Base-by-base conservation (phyloP, 1,284 basidiomycete species). In the Peniophora sp. region DNA sequence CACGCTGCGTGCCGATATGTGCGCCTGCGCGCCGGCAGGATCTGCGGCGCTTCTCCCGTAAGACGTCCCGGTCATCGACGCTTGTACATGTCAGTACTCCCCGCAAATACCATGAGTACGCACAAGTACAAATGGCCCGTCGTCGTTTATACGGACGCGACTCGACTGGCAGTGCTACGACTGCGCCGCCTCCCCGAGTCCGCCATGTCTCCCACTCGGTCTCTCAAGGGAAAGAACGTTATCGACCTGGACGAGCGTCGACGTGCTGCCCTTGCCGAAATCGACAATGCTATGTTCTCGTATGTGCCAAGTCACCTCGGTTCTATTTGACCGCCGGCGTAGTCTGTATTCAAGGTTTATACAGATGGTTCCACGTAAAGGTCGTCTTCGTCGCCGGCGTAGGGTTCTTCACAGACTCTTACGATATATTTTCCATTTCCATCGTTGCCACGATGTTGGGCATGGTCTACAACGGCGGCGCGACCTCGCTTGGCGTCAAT, bases 361-460 rank as follows among this genome's bases (percentile, higher is more conserved):
- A 9, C 20, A 69, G 67, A 2, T 67, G 71, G 73, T 63, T 75
- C 63, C 88, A 91, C 60, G 75, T 83, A 51, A 88, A 86, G 62
- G 76, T 89, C 50, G 79, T 77, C 61, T 56, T 83, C 47, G 84
- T 90, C 3, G 85, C 88, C 2, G 85, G 87, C 55, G 81, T 84
- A 11, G 88, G 88, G 34, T 90, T 91, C 73, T 91, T 89, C 71
- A 88, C 88, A 39, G 88, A 88, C 67, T 84, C 85, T 48, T 86
- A 86, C 57, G 83, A 87, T 56, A 78, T 86, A 36, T 86, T 86
- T 53, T 81, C 83, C 0, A 85, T 92, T 68, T 88, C 83, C 59
- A 83, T 91, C 44, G 87, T 79, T 0, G 78, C 84, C 0, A 70
- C 72, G 1, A 91, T 92, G 87, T 68, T 92, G 44, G 85, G 84